Conservation (phyloP, 257 asterid species). For the Solanum paucissectum region DNA sequence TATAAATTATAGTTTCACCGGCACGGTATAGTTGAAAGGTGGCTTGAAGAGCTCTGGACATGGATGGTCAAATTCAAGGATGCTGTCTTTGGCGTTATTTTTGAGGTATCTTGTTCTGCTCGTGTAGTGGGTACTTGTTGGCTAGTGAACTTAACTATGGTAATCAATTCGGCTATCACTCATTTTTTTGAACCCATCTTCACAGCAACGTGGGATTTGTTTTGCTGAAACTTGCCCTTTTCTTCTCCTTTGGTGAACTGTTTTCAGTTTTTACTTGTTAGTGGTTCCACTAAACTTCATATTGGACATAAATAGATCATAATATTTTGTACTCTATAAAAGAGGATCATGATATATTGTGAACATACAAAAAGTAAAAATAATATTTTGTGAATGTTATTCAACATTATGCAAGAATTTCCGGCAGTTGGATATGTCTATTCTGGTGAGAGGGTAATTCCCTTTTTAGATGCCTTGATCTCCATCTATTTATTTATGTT, state of each 20-base stretch:
- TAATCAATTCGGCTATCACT: background rate
- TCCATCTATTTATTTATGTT: background rate
- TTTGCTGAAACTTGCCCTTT: background rate
- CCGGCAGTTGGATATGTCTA: background rate
- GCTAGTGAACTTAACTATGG: background rate
- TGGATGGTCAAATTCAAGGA: constrained; percentile 75
- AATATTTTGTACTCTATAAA: background rate
- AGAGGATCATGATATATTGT: background rate
- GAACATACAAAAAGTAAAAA: background rate
- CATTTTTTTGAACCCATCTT: background rate
- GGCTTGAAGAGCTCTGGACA: constrained; percentile 91
- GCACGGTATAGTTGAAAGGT: constrained; percentile 77
- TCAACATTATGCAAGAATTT: background rate
- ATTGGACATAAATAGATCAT: background rate
- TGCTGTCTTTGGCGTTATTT: constrained; percentile 41
- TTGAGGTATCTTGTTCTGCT: constrained; percentile 53
- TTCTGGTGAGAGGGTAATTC: background rate
- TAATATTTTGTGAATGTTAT: background rate
- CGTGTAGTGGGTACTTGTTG: background rate
- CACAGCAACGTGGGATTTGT: background rate
- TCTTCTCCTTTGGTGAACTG: background rate
- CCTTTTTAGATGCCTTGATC: background rate
- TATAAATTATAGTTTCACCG: constrained; percentile 55
- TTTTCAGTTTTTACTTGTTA: background rate
- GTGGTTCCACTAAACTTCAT: background rate